Evolutionary conservation across 108 stramenopile genomes (phyloP), one percentile per base, ranked within the genome.

Genomic region (Fragilariopsis cylindrus): DNA sequence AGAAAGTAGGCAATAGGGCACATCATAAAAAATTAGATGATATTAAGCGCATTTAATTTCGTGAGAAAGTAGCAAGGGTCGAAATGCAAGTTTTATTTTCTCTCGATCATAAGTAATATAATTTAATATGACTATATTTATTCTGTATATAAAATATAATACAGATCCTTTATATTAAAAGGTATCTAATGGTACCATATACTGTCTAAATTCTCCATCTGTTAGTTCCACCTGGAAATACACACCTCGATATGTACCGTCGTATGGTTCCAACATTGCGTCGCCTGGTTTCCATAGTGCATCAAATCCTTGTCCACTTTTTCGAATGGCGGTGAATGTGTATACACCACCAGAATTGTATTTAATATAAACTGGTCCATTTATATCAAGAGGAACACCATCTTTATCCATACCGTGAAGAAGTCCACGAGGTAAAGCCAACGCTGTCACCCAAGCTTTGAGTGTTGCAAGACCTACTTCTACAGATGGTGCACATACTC

Each of bases 211-310:
- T 19, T 71, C 92, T 3, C 81, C 91, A 67, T 96, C 94, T 45
- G 56, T 56, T 67, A 96, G 80, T 71, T 96, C 91, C 58, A 93
- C 92, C 74, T 90, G 90, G 65, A 93, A 88, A 70, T 96, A 96
- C 16, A 96, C 89, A 7, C 94, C 94, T 70, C 94, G 82, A 70
- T 89, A 96, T 19, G 78, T 84, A 21, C 94, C 94, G 76, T 93
- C 91, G 74, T 96, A 96, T 60, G 58, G 69, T 70, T 96, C 92
- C 60, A 93, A 67, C 69, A 96, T 41, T 4, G 94, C 94, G 77
- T 96, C 94, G 7, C 94, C 94, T 11, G 90, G 92, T 56, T 87
- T 92, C 92, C 92, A 93, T 21, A 96, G 71, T 3, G 91, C 88
- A 83, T 92, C 90, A 74, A 96, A 96, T 3, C 94, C 94, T 7